Evolutionary conservation across 2,329 filamentous ascomycete species (phyloP).

Genomic region (Hawksworthiomyces lignivorus): DNA sequence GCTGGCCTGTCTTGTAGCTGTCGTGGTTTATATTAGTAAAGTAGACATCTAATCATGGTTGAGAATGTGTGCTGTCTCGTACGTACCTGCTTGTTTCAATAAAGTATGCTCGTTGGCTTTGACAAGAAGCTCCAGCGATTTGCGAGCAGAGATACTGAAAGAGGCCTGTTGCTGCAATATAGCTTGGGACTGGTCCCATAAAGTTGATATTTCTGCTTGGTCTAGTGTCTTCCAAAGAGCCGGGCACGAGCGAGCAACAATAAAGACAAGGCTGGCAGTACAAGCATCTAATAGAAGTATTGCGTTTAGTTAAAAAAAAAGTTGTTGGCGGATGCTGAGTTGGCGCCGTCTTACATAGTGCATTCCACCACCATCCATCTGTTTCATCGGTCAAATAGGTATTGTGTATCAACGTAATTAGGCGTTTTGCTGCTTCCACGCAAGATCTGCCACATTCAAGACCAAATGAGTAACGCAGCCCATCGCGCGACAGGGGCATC

Average conservation of each 20-base stretch:
- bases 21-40: too few relatives aligned
- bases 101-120: constrained; percentile 9
- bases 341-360: constrained; percentile 9
- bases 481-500: constrained; percentile 3
- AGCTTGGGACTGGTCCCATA: constrained; percentile 10
- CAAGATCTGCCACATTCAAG: constrained; percentile 10
- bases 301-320: too few relatives aligned
- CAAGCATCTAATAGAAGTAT: too few relatives aligned
- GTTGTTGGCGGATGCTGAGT: too few relatives aligned
- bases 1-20: too few relatives aligned
- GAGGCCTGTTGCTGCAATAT: constrained; percentile 9
- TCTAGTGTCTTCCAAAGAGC: constrained; percentile 9
- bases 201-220: background rate
- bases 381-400: constrained; percentile 6
- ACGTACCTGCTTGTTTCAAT: constrained; percentile 5
- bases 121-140: constrained; percentile 10
- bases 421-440: constrained; percentile 7
- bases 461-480: constrained; percentile 10
- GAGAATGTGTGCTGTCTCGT: too few relatives aligned
- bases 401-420: constrained; percentile 6
- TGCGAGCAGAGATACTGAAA: constrained; percentile 8
- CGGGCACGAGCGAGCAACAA: constrained; percentile 10
- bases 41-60: too few relatives aligned
- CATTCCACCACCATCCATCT: constrained; percentile 13
- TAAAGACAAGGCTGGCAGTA: constrained; percentile 11